These are phyloP conservation scores for Pyrenophora tritici-repentis DNA, from an alignment of 2,329 filamentous ascomycete species.

Conservation along the genomic window DNA sequence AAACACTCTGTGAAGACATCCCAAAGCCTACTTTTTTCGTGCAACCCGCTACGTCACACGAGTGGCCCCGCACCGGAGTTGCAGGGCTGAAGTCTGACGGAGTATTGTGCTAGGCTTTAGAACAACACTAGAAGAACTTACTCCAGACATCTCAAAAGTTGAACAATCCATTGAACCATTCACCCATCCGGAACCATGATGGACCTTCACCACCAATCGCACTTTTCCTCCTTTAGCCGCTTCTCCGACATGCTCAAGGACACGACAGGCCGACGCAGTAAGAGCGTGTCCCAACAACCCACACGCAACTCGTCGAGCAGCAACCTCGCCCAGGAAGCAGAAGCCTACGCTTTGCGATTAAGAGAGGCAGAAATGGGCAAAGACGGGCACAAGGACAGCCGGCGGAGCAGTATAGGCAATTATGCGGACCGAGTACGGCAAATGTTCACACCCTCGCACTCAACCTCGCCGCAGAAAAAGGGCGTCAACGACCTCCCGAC, in stretches of 20 bases:
- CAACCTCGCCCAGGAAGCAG: conserved; percentile 2
- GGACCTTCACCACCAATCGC: conserved; percentile 16
- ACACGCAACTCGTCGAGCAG: conserved; percentile 8
- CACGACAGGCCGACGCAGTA: conserved; percentile 18
- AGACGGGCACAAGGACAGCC: neutral
- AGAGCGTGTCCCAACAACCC: conserved; percentile 1
- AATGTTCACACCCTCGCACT: conserved; percentile 10
- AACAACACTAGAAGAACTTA: neutral
- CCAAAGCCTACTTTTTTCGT: neutral
- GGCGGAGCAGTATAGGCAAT: conserved; percentile 22
- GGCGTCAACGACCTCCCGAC: conserved; percentile 14
- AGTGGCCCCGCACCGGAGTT: conserved; percentile 5
- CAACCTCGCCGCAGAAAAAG: neutral
- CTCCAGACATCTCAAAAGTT: neutral
- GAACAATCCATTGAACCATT: neutral
- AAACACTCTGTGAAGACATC: neutral
- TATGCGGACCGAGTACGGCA: conserved; percentile 23
- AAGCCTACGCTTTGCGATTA: neutral
- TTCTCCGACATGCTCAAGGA: conserved; percentile 23
- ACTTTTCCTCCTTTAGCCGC: conserved; percentile 18
- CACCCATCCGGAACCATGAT: conserved; percentile 6
- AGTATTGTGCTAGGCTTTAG: neutral
- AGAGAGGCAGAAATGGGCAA: too few relatives aligned
- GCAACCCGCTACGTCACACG: conserved; percentile 1
- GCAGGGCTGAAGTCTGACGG: conserved; percentile 7